Percentiles rank a stretch among this genome's conserved stretches.
Evolutionary conservation across 2,329 filamentous ascomycete species (phyloP).

Genomic region (Aphanoascus verrucosus): DNA sequence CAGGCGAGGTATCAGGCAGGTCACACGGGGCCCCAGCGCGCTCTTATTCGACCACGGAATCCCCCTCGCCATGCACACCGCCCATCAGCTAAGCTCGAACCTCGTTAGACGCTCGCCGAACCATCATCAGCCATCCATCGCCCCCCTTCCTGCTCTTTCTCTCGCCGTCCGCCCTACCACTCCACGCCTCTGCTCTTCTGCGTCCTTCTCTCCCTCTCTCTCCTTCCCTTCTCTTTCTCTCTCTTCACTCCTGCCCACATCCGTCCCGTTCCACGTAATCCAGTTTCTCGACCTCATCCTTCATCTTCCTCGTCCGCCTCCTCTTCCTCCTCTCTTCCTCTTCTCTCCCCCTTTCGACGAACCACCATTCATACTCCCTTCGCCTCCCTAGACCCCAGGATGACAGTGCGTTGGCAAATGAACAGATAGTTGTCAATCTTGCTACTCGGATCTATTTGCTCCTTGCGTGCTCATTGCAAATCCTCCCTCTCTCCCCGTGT

Average conservation of each 20-base stretch:
- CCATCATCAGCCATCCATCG: slow-evolving; percentile 17
- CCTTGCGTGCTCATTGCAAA: not conserved
- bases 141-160: slow-evolving; percentile 22
- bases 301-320: slow-evolving; percentile 14
- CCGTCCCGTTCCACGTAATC: slow-evolving; percentile 18
- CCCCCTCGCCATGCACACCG: not conserved
- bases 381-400: slow-evolving; percentile 5
- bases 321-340: slow-evolving; percentile 22
- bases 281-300: slow-evolving; percentile 4
- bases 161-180: slow-evolving; percentile 14
- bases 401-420: slow-evolving; percentile 8
- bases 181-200: slow-evolving; percentile 15
- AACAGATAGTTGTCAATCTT: slow-evolving; percentile 5
- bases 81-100: not conserved
- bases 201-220: slow-evolving; percentile 17
- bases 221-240: slow-evolving; percentile 23
- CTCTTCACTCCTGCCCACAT: slow-evolving; percentile 25
- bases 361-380: slow-evolving; percentile 19
- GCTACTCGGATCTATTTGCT: slow-evolving; percentile 8
- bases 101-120: slow-evolving; percentile 6
- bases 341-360: slow-evolving; percentile 23
- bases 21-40: not conserved
- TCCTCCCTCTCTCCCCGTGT: not conserved
- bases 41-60: slow-evolving; percentile 8
- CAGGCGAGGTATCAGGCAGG: slow-evolving; percentile 6